Evolutionary conservation across 768 basidiomycete genomes (phyloP).

Genomic region (Galerina sulciceps): DNA sequence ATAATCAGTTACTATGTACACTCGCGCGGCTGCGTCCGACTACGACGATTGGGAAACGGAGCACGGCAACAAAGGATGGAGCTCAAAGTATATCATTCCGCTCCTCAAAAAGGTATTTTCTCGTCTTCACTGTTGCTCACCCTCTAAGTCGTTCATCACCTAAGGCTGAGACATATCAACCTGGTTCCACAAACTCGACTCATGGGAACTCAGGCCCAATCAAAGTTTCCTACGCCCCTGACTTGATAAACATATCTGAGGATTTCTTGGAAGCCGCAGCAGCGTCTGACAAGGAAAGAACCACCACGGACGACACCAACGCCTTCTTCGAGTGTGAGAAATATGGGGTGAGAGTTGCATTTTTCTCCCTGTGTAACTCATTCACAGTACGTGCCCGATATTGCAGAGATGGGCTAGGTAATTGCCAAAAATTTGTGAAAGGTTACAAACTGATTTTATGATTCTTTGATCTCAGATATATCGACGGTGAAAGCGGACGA

Average conservation of each 20-base stretch:
- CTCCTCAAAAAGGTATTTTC: constrained; percentile 55
- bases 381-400: not conserved
- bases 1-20: constrained; percentile 53
- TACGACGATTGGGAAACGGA: constrained; percentile 64
- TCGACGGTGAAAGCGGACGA: constrained; percentile 51
- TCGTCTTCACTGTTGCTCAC: not conserved
- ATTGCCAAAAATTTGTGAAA: not conserved
- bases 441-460: too few species aligned
- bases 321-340: constrained; percentile 42
- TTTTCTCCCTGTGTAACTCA: not conserved
- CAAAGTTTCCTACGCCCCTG: constrained; percentile 48
- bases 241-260: constrained; percentile 44
- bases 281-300: constrained; percentile 52
- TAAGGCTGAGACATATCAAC: constrained; percentile 49
- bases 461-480: constrained; percentile 52
- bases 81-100: constrained; percentile 58
- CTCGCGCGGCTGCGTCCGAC: constrained; percentile 64
- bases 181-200: constrained; percentile 28
- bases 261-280: constrained; percentile 22
- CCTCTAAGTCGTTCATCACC: not conserved
- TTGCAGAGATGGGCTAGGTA: constrained; percentile 59
- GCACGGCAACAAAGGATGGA: constrained; percentile 63
- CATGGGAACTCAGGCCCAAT: constrained; percentile 60
- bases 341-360: constrained; percentile 46
- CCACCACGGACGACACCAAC: constrained; percentile 50